Base-by-base conservation (phyloP, 2,329 filamentous ascomycete species). In the Alternaria ventricosa region DNA sequence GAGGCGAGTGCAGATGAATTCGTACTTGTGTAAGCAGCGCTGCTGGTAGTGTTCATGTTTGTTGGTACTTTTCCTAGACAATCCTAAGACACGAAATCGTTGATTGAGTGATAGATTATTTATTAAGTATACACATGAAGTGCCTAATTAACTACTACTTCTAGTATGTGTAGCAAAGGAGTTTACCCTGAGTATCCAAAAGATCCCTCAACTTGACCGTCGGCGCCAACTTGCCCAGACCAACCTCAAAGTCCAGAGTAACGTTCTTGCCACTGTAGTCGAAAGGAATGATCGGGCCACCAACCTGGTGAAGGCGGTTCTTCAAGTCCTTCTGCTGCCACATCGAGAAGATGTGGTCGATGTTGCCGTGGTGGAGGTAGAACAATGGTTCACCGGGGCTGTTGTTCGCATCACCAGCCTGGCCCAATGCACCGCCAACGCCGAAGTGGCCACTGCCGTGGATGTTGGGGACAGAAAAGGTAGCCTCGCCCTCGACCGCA, bases 351-450 rank as follows among this genome's bases (percentile, higher is more conserved):
- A 80, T 67, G 6, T 70, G 74, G 61, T 82, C 80, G 3, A 82
- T 63, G 54, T 79, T 78, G 4, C 71, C 70, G 60, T 82, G 77
- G 60, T 82, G 80, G 25, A 82, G 67, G 45, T 73, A 82, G 68
- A 79, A 83, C 4, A 77, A 57, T 20, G 76, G 82, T 9, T 69
- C 66, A 10, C 73, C 78, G 13, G 79, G 79, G n/a, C 75, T 76
- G 20, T 76, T 75, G 18, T 70, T 70, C n/a, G 76, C 71, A 66
- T 79, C 72, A 7, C 77, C 77, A 36, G 76, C 70, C 44, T 68
- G 69, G 2, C 78, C 76, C 13, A 78, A 50, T 5, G 71, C 74
- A 11, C 78, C 79, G 6, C 77, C 78, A 27, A 79, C 73, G 5
- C 76, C 78, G 59, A 79, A 80, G 57, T 81, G 79, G 0, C 77